phyloP scores from a whole-genome alignment of 2,329 filamentous ascomycete species.

The Penicillium hordei region DNA sequence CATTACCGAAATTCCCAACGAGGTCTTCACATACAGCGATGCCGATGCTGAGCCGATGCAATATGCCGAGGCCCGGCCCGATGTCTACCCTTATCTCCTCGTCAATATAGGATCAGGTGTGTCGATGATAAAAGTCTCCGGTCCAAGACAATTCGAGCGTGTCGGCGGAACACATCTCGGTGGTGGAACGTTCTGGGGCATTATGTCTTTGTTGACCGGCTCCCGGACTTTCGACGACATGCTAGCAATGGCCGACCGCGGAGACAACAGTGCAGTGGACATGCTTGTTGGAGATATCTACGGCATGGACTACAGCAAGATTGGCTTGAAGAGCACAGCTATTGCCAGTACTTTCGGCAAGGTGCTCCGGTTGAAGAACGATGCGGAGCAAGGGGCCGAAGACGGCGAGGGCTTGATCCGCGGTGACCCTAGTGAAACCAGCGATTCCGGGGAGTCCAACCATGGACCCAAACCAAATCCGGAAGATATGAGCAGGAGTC shows the following conservation, averaged over 20 bases:
- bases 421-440: conserved; percentile 42
- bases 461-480: conserved; percentile 61
- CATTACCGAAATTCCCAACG: conserved; percentile 93
- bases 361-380: conserved; percentile 87
- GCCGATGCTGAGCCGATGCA: conserved; percentile 81
- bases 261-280: conserved; percentile 90
- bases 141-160: conserved; percentile 79
- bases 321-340: conserved; percentile 90
- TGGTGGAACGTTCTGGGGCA: conserved; percentile 95
- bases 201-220: conserved; percentile 88
- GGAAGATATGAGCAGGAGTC: conserved; percentile 83
- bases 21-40: conserved; percentile 96
- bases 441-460: conserved; percentile 36
- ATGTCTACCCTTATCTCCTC: conserved; percentile 93
- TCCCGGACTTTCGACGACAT: conserved; percentile 96
- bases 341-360: conserved; percentile 97
- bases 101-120: conserved; percentile 98
- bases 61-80: conserved; percentile 72
- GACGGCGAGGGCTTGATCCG: conserved; percentile 63
- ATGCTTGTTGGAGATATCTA: conserved; percentile 99
- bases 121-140: conserved; percentile 94
- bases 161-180: conserved; percentile 94
- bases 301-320: conserved; percentile 91
- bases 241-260: conserved; percentile 84
- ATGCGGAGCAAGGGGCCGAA: conserved; percentile 76